phyloP scores from a whole-genome alignment of 345 rosid species.

The Hirschfeldia incana region DNA sequence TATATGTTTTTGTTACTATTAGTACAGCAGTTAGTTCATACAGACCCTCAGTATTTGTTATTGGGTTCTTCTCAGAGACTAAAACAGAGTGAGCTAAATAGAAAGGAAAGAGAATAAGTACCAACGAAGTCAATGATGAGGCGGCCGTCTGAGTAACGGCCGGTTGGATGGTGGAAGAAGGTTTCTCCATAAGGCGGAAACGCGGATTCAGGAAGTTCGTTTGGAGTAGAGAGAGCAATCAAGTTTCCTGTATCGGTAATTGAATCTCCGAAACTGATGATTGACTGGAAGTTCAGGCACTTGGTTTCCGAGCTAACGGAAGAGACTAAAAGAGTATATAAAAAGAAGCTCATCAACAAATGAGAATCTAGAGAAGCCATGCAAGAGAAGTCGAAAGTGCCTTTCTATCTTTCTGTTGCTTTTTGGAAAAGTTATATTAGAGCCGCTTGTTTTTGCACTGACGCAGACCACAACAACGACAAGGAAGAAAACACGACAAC shows the following conservation, averaged over 20 bases:
- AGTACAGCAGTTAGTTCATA: too few relatives aligned
- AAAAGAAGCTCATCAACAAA: not conserved
- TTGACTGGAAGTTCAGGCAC: conserved; percentile 21
- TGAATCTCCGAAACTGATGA: conserved; percentile 66
- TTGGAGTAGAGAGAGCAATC: conserved; percentile 15
- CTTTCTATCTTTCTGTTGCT: not conserved
- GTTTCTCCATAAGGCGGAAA: conserved; percentile 52
- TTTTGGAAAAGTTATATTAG: not conserved
- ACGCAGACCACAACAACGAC: not conserved
- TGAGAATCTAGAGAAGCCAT: conserved; percentile 15
- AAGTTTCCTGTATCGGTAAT: conserved; percentile 55
- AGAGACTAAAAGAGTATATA: not conserved
- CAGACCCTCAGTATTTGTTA: not conserved
- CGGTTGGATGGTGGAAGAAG: conserved; percentile 50
- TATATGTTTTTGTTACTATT: too few relatives aligned
- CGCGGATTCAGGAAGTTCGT: conserved; percentile 4
- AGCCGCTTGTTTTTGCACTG: not conserved
- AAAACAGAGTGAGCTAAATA: not conserved
- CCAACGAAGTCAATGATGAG: conserved; percentile 57
- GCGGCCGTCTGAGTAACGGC: conserved; percentile 53
- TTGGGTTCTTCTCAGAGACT: conserved; percentile 7
- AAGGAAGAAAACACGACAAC: not conserved
- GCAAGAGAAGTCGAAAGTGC: not conserved
- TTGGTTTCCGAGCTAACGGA: not conserved
- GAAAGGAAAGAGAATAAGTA: conserved; percentile 11